phyloP scores from a whole-genome alignment of 2,329 filamentous ascomycete genomes.

The Fusarium oligoseptatum region DNA sequence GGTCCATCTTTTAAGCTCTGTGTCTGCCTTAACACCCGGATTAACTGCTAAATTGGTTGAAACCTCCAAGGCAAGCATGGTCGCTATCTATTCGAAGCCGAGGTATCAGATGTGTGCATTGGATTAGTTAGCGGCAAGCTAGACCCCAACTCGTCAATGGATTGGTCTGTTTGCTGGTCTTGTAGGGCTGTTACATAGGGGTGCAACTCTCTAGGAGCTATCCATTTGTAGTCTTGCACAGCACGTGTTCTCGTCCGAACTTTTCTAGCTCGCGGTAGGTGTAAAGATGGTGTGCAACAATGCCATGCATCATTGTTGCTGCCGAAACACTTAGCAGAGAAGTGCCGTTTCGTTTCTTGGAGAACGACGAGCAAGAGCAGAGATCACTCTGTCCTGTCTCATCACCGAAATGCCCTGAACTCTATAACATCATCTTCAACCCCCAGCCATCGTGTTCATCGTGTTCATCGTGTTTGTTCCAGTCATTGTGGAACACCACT shows the following conservation, averaged over 20 bases:
- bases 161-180: background rate
- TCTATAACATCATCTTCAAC: background rate
- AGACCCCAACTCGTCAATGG: background rate
- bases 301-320: background rate
- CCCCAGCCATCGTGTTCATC: background rate
- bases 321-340: background rate
- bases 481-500: background rate
- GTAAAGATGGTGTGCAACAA: background rate
- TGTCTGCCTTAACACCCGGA: background rate
- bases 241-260: slow-evolving; percentile 8
- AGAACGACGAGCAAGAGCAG: background rate
- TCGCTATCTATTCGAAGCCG: background rate
- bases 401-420: background rate
- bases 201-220: background rate
- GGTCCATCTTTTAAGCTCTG: slow-evolving; percentile 11
- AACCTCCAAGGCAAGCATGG: slow-evolving; percentile 3
- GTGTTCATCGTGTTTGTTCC: background rate
- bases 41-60: slow-evolving; percentile 5
- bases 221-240: background rate
- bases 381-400: background rate
- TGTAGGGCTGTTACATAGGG: slow-evolving; percentile 7
- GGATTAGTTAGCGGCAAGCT: background rate
- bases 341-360: slow-evolving; percentile 11
- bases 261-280: background rate
- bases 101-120: slow-evolving; percentile 10